phyloP scores from a whole-genome alignment of 306 rosid genomes.

The Pyrus betulifolia region DNA sequence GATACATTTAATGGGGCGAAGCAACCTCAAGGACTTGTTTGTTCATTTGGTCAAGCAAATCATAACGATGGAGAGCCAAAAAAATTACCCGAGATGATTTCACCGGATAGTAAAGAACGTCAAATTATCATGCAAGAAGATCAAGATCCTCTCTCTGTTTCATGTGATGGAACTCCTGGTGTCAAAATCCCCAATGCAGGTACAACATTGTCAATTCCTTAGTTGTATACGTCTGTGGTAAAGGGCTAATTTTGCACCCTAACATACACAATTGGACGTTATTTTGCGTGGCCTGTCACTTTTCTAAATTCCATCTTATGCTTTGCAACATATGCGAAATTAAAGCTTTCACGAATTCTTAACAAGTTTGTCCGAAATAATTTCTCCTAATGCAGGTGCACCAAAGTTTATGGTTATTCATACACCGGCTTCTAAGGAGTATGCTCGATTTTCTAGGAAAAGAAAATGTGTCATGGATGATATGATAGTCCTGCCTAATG shows the following conservation, averaged over 20 bases:
- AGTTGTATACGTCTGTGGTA: neutral
- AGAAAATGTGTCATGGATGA: conserved; percentile 54
- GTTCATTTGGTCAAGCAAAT: conserved; percentile 23
- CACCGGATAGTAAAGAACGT: conserved; percentile 24
- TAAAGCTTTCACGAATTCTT: neutral
- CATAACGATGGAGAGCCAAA: conserved; percentile 17
- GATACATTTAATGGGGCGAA: conserved; percentile 12
- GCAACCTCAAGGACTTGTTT: conserved; percentile 20
- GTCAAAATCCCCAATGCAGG: conserved; percentile 33
- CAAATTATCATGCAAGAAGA: conserved; percentile 5
- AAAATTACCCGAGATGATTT: conserved; percentile 21
- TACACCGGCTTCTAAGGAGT: conserved; percentile 52
- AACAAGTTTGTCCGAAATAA: neutral
- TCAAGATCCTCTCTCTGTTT: conserved; percentile 10
- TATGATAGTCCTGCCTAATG: conserved; percentile 33
- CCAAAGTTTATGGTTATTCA: conserved; percentile 35
- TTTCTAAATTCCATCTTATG: neutral
- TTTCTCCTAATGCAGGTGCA: conserved; percentile 37
- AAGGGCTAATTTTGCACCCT: neutral
- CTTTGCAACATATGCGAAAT: neutral
- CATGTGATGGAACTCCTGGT: conserved; percentile 28
- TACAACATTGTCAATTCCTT: conserved; percentile 11
- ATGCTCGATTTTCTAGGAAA: conserved; percentile 37
- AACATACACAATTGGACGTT: neutral
- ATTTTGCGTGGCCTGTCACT: neutral